phyloP scores from a whole-genome alignment of 768 basidiomycete species.

The Kwoniella dendrophila region DNA sequence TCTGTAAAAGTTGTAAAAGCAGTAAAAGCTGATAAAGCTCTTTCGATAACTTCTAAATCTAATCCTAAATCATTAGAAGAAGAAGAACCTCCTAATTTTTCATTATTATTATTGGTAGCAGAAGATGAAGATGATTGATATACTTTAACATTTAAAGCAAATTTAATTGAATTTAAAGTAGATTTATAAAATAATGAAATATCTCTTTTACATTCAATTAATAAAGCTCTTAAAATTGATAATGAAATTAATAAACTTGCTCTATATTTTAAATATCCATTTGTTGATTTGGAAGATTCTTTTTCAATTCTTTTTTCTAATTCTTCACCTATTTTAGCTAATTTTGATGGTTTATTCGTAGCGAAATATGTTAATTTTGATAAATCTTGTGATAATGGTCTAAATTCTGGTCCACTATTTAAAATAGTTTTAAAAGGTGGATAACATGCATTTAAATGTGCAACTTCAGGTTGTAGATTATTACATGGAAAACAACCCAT shows the following conservation, averaged over 20 bases:
- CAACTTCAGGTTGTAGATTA: conserved; percentile 33
- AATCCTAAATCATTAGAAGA: no score
- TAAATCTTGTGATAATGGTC: conserved; percentile 53
- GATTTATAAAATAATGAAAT: conserved; percentile 48
- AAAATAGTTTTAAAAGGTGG: conserved; percentile 74
- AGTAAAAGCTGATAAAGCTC: conserved; percentile 79
- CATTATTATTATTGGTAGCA: no score
- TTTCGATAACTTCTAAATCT: conserved; percentile 55
- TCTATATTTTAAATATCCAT: conserved; percentile 74
- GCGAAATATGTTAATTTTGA: conserved; percentile 51
- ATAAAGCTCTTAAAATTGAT: conserved; percentile 75
- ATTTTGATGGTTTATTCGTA: conserved; percentile 48
- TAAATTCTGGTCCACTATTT: conserved; percentile 66
- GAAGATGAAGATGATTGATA: no score
- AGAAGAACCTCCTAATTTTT: no score
- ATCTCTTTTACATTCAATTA: conserved; percentile 69
- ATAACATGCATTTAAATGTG: conserved; percentile 79
- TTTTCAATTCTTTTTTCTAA: conserved; percentile 46
- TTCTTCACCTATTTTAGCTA: conserved; percentile 52
- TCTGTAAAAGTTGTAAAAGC: conserved; percentile 92
- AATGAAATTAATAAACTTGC: conserved; percentile 85
- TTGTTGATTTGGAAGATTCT: conserved; percentile 60
- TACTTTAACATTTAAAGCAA: conserved; percentile 47
- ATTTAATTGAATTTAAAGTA: conserved; percentile 42
- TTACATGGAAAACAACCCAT: conserved; percentile 25